Conservation (phyloP, 2,329 filamentous ascomycete genomes). For the Cadophora sp. region DNA sequence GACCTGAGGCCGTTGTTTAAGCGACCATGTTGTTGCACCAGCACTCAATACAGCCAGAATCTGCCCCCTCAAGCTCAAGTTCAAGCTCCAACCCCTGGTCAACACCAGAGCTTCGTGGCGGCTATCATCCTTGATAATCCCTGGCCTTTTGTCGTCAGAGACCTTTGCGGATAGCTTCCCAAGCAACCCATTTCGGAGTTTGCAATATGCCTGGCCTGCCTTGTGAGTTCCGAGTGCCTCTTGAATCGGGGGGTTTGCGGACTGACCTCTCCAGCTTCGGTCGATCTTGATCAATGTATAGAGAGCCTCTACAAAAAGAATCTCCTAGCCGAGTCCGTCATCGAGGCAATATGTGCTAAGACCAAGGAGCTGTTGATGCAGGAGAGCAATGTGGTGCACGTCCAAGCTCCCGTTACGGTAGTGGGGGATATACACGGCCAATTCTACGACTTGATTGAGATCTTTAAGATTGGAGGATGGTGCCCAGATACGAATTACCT, state of each 20-base stretch:
- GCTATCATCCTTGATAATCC: constrained; percentile 31
- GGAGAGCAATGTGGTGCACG: constrained; percentile 99
- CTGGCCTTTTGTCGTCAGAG: constrained; percentile 2
- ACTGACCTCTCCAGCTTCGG: constrained; percentile 68
- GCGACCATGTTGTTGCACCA: constrained; percentile 46
- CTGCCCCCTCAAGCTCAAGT: constrained; percentile 37
- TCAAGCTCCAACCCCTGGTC: constrained; percentile 36
- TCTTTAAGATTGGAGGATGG: constrained; percentile 97
- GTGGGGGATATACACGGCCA: constrained; percentile 99
- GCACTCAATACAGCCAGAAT: constrained; percentile 40
- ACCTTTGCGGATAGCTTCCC: background rate
- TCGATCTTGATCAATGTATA: constrained; percentile 99
- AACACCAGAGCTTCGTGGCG: constrained; percentile 37
- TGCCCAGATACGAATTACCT: constrained; percentile 99
- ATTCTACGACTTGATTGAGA: constrained; percentile 99
- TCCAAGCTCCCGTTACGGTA: constrained; percentile 92
- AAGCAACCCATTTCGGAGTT: background rate
- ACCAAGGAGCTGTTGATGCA: constrained; percentile 99
- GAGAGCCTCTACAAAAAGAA: constrained; percentile 96
- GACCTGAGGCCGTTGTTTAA: constrained; percentile 18
- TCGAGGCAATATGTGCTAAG: constrained; percentile 99
- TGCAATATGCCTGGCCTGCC: constrained; percentile 63
- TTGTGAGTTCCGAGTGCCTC: constrained; percentile 50
- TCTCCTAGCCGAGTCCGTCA: constrained; percentile 93
- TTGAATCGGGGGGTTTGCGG: constrained; percentile 2